Conservation (phyloP, 2,329 filamentous ascomycete species). For the Fusarium agapanthi region DNA sequence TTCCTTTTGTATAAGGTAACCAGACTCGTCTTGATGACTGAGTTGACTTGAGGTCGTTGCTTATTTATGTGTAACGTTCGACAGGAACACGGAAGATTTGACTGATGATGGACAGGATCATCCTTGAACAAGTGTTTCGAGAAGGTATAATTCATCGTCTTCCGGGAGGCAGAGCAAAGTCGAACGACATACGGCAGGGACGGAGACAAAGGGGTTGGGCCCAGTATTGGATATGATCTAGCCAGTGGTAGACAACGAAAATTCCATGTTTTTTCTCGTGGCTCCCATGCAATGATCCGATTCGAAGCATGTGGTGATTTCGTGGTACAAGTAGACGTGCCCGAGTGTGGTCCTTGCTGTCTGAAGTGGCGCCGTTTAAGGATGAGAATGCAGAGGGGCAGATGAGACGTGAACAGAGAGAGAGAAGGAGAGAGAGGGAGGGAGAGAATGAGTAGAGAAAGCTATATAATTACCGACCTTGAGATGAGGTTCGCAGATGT, state of each 20-base stretch:
- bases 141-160: conserved; percentile 18
- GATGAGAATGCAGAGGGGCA: conserved; percentile 1
- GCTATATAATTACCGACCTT: conserved; percentile 7
- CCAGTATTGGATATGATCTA: conserved; percentile 2
- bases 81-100: conserved; percentile 25
- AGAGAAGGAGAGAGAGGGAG: background rate
- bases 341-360: conserved; percentile 8
- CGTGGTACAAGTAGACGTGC: background rate
- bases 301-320: conserved; percentile 4
- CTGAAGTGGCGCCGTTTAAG: conserved; percentile 2
- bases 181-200: conserved; percentile 23
- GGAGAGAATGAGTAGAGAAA: background rate
- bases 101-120: conserved; percentile 8
- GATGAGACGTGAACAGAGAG: background rate
- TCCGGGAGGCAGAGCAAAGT: conserved; percentile 14
- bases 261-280: background rate
- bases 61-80: conserved; percentile 23
- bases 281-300: background rate
- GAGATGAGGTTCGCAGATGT: background rate
- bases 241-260: background rate
- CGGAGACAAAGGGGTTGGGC: background rate
- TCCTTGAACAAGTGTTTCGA: conserved; percentile 11
- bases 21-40: background rate
- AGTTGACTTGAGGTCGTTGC: background rate
- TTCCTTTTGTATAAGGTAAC: background rate